Evolutionary conservation across 768 basidiomycete species (phyloP).

Genomic region (Pleurotus giganteus): DNA sequence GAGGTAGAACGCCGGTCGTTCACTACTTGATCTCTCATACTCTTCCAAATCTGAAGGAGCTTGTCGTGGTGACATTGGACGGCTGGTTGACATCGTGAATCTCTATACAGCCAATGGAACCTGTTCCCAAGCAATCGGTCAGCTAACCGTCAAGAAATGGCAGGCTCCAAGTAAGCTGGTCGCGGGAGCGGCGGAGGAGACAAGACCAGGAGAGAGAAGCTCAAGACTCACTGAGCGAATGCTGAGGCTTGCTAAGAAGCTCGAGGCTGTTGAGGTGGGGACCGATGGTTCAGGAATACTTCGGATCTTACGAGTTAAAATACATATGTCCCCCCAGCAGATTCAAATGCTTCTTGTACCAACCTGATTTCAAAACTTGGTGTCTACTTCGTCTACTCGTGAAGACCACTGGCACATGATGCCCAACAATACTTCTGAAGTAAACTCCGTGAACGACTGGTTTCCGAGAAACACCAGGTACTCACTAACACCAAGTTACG

Average conservation of each 20-base stretch:
- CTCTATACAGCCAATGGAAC: too few species aligned
- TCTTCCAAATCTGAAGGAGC: slow-evolving; percentile 15
- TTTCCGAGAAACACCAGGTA: too few species aligned
- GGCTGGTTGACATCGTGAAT: background rate
- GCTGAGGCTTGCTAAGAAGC: slow-evolving; percentile 1
- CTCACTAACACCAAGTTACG: too few species aligned
- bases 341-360: background rate
- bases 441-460: too few species aligned
- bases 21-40: slow-evolving; percentile 21
- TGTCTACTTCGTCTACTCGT: too few species aligned
- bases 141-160: background rate
- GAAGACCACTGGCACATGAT: too few species aligned
- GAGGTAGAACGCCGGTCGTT: slow-evolving; percentile 25
- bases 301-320: slow-evolving; percentile 2
- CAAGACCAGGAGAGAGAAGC: background rate
- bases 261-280: background rate
- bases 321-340: background rate
- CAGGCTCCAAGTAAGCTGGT: background rate
- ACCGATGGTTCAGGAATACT: background rate
- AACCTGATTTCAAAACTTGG: too few species aligned
- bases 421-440: too few species aligned
- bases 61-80: background rate
- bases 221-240: slow-evolving; percentile 3
- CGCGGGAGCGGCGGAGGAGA: background rate
- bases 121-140: too few species aligned